Percentiles rank a stretch among this genome's conserved stretches.
Conservation (phyloP, 495 filamentous ascomycete species). For the Thozetella sp. region DNA sequence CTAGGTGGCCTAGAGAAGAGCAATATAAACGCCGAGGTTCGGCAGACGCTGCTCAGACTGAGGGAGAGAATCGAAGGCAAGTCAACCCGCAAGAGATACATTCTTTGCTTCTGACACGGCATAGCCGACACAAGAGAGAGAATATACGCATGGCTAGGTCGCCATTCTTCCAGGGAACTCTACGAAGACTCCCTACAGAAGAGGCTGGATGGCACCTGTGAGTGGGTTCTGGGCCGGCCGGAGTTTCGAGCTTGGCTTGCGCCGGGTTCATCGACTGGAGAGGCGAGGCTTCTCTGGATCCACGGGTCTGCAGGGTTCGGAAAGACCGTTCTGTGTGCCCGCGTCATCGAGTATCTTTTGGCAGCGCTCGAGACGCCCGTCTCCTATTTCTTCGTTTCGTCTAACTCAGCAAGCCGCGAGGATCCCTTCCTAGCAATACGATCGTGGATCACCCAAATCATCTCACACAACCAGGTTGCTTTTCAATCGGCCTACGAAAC, state of each 20-base stretch:
- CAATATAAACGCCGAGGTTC: background rate
- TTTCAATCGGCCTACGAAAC: constrained; percentile 12
- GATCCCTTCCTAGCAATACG: constrained; percentile 19
- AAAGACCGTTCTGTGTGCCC: constrained; percentile 28
- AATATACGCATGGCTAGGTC: background rate
- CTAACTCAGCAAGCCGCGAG: constrained; percentile 14
- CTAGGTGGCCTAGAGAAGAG: background rate
- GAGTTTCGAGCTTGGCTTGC: constrained; percentile 16
- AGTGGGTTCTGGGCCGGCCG: constrained; percentile 21
- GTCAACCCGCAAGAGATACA: background rate
- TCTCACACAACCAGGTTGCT: constrained; percentile 8
- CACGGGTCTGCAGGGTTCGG: constrained; percentile 27
- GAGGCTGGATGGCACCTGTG: constrained; percentile 22
- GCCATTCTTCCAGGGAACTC: background rate
- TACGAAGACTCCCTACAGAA: constrained; percentile 15
- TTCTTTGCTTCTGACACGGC: background rate
- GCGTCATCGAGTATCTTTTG: constrained; percentile 18
- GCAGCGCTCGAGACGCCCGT: constrained; percentile 7
- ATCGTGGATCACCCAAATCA: constrained; percentile 27
- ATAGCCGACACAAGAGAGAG: background rate
- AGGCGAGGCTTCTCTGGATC: constrained; percentile 23
- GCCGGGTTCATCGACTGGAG: constrained; percentile 3
- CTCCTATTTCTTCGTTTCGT: constrained; percentile 25
- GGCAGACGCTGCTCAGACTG: background rate
- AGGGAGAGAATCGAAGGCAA: background rate